Conservation (phyloP, 306 rosid genomes). For the Acacia melanoxylon region DNA sequence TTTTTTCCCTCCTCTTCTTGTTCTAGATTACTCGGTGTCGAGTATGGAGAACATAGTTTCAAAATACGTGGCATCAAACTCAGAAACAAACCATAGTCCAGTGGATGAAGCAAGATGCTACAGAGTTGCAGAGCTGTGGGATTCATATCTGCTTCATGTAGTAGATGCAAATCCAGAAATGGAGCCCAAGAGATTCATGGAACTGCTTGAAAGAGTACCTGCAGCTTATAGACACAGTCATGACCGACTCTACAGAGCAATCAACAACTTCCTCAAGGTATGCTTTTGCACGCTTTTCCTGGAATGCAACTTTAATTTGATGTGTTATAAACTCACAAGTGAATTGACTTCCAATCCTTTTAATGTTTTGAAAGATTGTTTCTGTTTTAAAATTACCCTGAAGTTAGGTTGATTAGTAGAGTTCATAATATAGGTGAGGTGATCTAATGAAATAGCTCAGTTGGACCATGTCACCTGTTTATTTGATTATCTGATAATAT, state of each 20-base stretch:
- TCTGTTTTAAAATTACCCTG: not conserved
- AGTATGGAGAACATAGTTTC: constrained; percentile 74
- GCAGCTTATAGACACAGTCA: constrained; percentile 60
- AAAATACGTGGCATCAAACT: constrained; percentile 47
- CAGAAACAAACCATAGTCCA: constrained; percentile 38
- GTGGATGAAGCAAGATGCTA: constrained; percentile 41
- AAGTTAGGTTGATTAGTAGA: not conserved
- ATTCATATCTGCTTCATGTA: constrained; percentile 58
- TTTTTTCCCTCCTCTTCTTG: constrained; percentile 59
- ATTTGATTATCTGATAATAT: not conserved
- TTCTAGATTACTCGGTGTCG: constrained; percentile 42
- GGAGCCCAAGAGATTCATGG: constrained; percentile 63
- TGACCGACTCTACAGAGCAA: constrained; percentile 69
- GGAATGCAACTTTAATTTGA: not conserved
- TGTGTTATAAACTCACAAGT: not conserved
- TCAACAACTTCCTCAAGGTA: constrained; percentile 69
- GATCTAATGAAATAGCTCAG: not conserved
- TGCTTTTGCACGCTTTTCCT: not conserved
- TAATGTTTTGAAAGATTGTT: not conserved
- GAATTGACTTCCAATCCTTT: not conserved
- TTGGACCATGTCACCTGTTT: not conserved
- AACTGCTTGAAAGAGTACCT: constrained; percentile 75
- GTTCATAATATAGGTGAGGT: not conserved
- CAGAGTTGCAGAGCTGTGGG: constrained; percentile 75
- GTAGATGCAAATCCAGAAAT: constrained; percentile 58